Evolutionary conservation across 768 basidiomycete genomes (phyloP), one percentile per base, ranked within the genome.

Genomic region (Sutorius australiensis): DNA sequence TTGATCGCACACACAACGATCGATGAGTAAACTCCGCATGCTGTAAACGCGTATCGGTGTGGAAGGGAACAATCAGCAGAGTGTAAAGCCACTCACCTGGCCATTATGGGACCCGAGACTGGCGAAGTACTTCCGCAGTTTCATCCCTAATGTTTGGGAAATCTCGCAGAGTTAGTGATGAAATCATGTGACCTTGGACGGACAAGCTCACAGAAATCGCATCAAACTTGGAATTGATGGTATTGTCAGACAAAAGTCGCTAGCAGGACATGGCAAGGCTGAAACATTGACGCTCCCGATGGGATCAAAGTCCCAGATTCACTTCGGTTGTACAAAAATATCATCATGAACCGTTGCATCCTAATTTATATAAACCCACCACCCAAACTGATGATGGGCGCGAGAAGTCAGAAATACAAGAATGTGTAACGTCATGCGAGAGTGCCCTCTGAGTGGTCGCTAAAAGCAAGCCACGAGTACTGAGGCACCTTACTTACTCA

Each of bases 1-100:
- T 33, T 50, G 19, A 27, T 17, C 24, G 41, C 14, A 30, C 24
- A 1, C 3, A n/a, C n/a, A n/a, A 50, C 12, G 19, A 17, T 44
- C 41, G 19, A 34, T 31, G 46, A 39, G 17, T n/a, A 14, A 53
- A 31, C 30, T 37, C 50, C 40, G 39, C 6, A 38, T 59, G 63
- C 49, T 55, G 62, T 59, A 21, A 30, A 61, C 30, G 44, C 43
- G 46, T 30, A 33, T 33, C 16, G 24, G 24, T 24, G 39, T 16
- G 17, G 1, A 14, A 36, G 24, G 38, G 19, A 36, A 17, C 21
- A 38, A 32, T 21, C 24, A 27, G 6, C n/a, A 32, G 6, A 13
- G 28, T 32, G 39, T 28, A 32, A 34, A 49, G 39, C n/a, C 33
- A 21, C 53, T 60, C 48, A 51, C 58, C 61, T 51, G 51, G 50